Evolutionary conservation across 306 rosid genomes (phyloP).

Genomic region (Ormosia semicastrata): DNA sequence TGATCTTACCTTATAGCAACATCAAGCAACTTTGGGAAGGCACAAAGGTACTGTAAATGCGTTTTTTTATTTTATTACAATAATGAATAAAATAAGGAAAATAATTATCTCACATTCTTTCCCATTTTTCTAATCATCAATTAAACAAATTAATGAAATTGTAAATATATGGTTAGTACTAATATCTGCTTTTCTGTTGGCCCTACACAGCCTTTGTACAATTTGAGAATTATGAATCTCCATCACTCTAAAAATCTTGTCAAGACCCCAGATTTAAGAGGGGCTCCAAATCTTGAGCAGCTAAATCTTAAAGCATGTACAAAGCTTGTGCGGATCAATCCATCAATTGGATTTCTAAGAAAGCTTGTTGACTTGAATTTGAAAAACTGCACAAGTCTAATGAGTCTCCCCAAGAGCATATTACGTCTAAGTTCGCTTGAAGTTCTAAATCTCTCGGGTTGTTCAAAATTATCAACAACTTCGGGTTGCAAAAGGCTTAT

Average conservation of each 20-base stretch:
- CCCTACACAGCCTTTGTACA: neutral
- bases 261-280: neutral
- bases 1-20: neutral
- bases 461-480: neutral
- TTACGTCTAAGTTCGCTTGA: neutral
- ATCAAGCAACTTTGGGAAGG: slow-evolving; percentile 19
- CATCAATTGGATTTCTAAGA: neutral
- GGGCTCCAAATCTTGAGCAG: neutral
- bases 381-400: neutral
- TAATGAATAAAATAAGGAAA: neutral
- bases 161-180: neutral
- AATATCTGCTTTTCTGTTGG: neutral
- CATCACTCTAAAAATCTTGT: too few species aligned
- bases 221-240: neutral
- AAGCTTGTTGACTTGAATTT: neutral
- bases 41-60: neutral
- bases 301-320: neutral
- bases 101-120: neutral
- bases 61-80: neutral
- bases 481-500: neutral
- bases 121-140: neutral
- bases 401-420: neutral
- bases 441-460: neutral
- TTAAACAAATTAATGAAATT: neutral
- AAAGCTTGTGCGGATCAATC: neutral